Evolutionary conservation across 1,139 yeast species (phyloP), one percentile per base, ranked within the genome.

Genomic region (Yamadazyma aaseri): DNA sequence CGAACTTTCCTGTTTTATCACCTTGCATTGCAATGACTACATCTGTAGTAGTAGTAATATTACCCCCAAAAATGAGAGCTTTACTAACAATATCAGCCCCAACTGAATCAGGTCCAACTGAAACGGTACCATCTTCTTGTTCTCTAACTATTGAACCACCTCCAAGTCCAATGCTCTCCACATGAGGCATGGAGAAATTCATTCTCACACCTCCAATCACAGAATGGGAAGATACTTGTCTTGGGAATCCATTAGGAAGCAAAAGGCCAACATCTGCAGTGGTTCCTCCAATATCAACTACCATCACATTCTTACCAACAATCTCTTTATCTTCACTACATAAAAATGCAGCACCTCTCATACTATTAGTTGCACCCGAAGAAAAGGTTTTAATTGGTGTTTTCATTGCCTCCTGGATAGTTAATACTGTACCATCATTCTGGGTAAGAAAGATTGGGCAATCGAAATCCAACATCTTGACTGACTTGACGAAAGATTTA

Each of bases 111-210:
- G 72, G 72, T 1, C 73, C 73, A 21, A 67, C 54, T 1, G 58
- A 49, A 6, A 64, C 39, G 7, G 32, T 29, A 2, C 45, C 55
- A 6, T 35, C 40, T n/a, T n/a, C n/a, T 5, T 35, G 26, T 4
- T 37, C 44, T 32, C 67, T 49, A 4, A 67, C 66, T 20, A 63
- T 54, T 3, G 72, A 65, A 1, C 73, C 73, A 38, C 73, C 73
- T 20, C 73, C 73, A 4, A 67, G 52, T 3, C 40, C 40, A 36
- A 36, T 36, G n/a, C 32, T 26, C 40, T 62, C 68, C 8, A 65
- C 70, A 28, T 62, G 69, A 6, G 73, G 73, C 73, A 66, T 67
- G 4, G 71, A 55, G 33, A 65, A 64, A 41, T 63, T 66, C 57
- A 62, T 63, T 33, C 64, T 47, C 1, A 67, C 72, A 13, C 73